These are phyloP conservation scores for Hirschfeldia incana DNA, from an alignment of 345 rosid species.

Conservation along the genomic window DNA sequence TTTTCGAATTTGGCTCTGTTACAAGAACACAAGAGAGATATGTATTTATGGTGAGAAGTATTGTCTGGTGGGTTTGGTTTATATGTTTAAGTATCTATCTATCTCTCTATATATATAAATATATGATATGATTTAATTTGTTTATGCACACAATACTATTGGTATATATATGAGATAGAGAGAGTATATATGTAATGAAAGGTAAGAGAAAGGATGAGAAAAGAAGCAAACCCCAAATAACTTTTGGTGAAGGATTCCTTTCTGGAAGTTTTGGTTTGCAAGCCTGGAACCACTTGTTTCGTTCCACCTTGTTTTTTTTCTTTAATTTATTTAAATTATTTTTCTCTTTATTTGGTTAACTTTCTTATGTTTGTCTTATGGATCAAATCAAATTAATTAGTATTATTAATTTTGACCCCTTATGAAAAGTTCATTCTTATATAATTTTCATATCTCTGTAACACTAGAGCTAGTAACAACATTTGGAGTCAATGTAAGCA, in stretches of 20 bases:
- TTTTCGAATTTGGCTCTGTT: conserved; percentile 4
- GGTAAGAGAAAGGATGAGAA: conserved; percentile 37
- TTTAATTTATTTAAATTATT: neutral
- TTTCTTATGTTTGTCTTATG: conserved; percentile 26
- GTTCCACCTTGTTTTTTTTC: conserved; percentile 26
- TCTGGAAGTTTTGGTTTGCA: conserved; percentile 47
- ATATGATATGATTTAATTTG: conserved; percentile 33
- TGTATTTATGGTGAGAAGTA: conserved; percentile 35
- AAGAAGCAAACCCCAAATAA: conserved; percentile 44
- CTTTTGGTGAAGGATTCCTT: conserved; percentile 49
- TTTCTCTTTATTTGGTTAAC: conserved; percentile 14
- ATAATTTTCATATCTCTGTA: neutral
- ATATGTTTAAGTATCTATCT: conserved; percentile 25
- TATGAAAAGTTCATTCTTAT: neutral
- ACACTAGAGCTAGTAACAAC: neutral
- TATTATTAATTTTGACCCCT: neutral
- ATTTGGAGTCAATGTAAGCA: neutral
- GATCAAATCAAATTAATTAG: neutral
- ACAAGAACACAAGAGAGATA: conserved; percentile 20
- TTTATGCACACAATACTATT: conserved; percentile 45
- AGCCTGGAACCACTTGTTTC: conserved; percentile 47
- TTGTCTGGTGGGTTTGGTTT: conserved; percentile 38
- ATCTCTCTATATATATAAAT: neutral
- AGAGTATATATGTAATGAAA: conserved; percentile 22
- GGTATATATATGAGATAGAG: conserved; percentile 16